Percentiles rank a stretch among this genome's conserved stretches.
Evolutionary conservation across 768 basidiomycete species (phyloP).

Genomic region (Phallus indusiatus): DNA sequence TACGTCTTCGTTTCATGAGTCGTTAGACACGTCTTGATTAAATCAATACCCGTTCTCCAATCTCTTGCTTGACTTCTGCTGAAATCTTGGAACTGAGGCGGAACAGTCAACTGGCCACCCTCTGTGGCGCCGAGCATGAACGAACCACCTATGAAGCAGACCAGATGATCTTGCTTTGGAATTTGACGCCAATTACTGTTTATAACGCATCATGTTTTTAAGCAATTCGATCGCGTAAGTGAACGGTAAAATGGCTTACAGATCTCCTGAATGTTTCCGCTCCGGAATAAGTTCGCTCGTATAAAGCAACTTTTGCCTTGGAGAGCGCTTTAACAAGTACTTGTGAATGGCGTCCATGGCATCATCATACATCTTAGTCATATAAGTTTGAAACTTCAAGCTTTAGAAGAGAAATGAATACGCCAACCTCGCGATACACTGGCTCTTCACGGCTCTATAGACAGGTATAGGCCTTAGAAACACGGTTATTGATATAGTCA

Average conservation of each 20-base stretch:
- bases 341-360: conserved; percentile 76
- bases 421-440: conserved; percentile 60
- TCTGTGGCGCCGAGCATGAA: conserved; percentile 83
- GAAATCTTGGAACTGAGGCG: conserved; percentile 57
- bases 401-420: not conserved
- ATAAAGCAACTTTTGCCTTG: conserved; percentile 52
- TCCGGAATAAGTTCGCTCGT: conserved; percentile 77
- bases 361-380: conserved; percentile 74
- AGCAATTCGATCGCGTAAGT: not conserved
- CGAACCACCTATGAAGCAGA: conserved; percentile 89
- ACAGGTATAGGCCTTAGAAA: conserved; percentile 8
- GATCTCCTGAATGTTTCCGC: conserved; percentile 19
- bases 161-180: conserved; percentile 93
- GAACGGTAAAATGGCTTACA: conserved; percentile 22
- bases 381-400: not conserved
- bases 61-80: conserved; percentile 56
- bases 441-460: conserved; percentile 60
- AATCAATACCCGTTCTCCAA: conserved; percentile 71
- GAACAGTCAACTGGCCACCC: conserved; percentile 57
- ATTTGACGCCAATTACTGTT: conserved; percentile 60
- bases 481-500: not conserved
- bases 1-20: conserved; percentile 81
- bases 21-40: conserved; percentile 81
- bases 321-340: conserved; percentile 60
- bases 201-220: not conserved